phyloP scores from a whole-genome alignment of 2,329 filamentous ascomycete species.

The Fusarium pseudonygamai region DNA sequence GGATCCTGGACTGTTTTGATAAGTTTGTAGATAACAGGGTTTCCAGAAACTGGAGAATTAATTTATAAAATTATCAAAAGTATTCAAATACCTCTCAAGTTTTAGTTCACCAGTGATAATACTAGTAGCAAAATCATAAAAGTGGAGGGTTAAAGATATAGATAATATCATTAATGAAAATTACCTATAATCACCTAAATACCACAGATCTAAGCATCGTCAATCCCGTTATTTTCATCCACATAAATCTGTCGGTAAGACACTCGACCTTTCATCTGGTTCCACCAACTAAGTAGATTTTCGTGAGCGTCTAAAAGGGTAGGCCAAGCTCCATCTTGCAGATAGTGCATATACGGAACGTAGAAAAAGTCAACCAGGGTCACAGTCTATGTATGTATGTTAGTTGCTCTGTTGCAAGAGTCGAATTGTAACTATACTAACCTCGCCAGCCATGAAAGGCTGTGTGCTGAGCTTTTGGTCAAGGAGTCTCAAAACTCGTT shows the following conservation, averaged over 20 bases:
- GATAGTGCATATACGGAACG: neutral
- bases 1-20: neutral
- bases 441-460: neutral
- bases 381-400: neutral
- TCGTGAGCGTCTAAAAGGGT: neutral
- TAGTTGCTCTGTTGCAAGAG: neutral
- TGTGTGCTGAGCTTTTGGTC: neutral
- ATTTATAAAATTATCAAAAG: neutral
- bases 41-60: neutral
- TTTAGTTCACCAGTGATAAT: fast-evolving
- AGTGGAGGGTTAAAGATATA: neutral
- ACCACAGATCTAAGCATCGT: neutral
- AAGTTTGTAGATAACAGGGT: neutral
- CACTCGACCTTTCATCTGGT: neutral
- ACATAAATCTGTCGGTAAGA: neutral
- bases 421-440: neutral
- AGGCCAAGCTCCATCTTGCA: neutral
- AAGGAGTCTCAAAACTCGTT: neutral
- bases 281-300: neutral
- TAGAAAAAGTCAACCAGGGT: neutral
- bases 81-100: fast-evolving
- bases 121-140: neutral
- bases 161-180: neutral
- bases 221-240: neutral
- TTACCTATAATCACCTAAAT: neutral